Percentiles rank a stretch among this genome's conserved stretches.
phyloP scores from a whole-genome alignment of 257 asterid genomes.

The Prunella vulgaris region DNA sequence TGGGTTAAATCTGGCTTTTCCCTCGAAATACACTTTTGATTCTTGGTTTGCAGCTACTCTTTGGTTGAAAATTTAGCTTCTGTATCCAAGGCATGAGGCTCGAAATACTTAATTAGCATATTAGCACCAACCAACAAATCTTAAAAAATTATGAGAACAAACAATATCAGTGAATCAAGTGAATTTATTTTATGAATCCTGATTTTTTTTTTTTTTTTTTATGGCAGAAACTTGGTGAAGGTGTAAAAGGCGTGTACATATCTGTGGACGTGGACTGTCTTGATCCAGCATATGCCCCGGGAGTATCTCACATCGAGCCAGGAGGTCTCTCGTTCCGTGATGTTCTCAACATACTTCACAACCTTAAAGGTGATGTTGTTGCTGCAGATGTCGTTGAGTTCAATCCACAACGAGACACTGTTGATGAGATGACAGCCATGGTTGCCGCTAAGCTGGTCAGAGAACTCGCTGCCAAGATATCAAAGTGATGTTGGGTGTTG shows the following conservation, averaged over 20 bases:
- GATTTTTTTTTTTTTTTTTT: neutral
- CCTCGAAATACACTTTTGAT: neutral
- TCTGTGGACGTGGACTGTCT: constrained; percentile 87
- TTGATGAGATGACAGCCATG: constrained; percentile 99
- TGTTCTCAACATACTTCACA: constrained; percentile 87
- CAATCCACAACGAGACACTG: constrained; percentile 97
- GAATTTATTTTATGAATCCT: too few relatives aligned
- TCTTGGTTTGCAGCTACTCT: too few relatives aligned
- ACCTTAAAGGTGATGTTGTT: constrained; percentile 83
- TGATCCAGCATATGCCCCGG: constrained; percentile 99
- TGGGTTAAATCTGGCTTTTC: neutral
- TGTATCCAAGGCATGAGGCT: neutral
- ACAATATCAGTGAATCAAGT: neutral
- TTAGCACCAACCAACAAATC: neutral
- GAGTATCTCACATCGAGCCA: constrained; percentile 97
- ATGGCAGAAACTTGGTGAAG: constrained; percentile 90
- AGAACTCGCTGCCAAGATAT: constrained; percentile 88
- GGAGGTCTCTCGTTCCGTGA: constrained; percentile 99
- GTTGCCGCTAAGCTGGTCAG: constrained; percentile 94
- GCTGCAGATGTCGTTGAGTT: constrained; percentile 98
- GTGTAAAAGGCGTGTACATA: constrained; percentile 91
- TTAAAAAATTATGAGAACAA: neutral
- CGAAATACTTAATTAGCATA: neutral
- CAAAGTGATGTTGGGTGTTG: constrained; percentile 39
- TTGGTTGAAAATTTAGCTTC: neutral